Evolutionary conservation across 2,329 filamentous ascomycete genomes (phyloP), one percentile per base, ranked within the genome.

Genomic region (Plectosphaerella cucumerina): DNA sequence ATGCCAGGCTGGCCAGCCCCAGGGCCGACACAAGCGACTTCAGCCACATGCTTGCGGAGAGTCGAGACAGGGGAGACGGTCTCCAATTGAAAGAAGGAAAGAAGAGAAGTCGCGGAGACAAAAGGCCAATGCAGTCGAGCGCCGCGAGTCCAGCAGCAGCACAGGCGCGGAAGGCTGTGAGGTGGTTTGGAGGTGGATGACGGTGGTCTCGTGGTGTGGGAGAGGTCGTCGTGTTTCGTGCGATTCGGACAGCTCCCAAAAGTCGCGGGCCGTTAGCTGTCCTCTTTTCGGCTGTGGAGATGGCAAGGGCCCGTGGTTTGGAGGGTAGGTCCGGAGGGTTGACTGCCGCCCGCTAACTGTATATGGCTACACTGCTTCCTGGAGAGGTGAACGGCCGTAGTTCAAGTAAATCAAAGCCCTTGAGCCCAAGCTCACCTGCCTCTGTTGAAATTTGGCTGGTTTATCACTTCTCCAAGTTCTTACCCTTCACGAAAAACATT

Each of bases 1-100:
- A 76, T 54, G 80, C 71, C 55, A 73, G 67, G 50, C 75, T 72
- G 62, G 75, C 75, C 60, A 78, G 67, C 64, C 77, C 70, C 63
- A 72, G 67, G 58, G 73, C 70, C 58, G 74, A 70, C 62, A 79
- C 59, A 55, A 67, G 71, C 52, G 71, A 69, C 61, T 58, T 65
- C 52, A 76, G 65, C 70, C 75, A 69, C 76, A 79, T 79, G 57
- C 60, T 71, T 51, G 42, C 44, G 50, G 26, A 11, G 26, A 52
- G 14, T 47, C 26, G 14, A 14, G 39, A 12, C 17, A 42, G 6
- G n/a, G 39, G 18, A 42, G n/a, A 42, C 20, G 18, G 14, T 37
- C 14, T 6, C 35, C 35, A 46, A 26, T 53, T 37, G 47, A 49
- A 52, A 31, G 42, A 21, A 51, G 35, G 17, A 26, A 51, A 37